phyloP scores from a whole-genome alignment of 2,329 filamentous ascomycete genomes.

The Venturia asperata region DNA sequence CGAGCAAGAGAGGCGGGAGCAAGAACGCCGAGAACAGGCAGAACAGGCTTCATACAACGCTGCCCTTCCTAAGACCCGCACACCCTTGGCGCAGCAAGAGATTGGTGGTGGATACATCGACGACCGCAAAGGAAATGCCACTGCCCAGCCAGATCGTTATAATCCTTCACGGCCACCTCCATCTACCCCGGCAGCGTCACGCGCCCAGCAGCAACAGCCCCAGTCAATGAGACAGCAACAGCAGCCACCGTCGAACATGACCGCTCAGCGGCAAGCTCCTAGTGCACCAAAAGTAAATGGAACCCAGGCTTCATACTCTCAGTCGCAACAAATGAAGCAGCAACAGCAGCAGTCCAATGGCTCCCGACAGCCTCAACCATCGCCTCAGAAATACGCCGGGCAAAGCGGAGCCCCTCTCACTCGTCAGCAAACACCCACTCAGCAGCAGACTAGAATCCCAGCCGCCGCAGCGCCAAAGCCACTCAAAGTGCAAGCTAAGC shows the following conservation, averaged over 20 bases:
- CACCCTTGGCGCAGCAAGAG: conserved; percentile 82
- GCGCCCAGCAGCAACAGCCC: conserved; percentile 22
- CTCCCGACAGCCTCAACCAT: conserved; percentile 19
- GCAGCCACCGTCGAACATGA: conserved; percentile 33
- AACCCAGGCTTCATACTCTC: conserved; percentile 18
- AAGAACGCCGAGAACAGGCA: conserved; percentile 47
- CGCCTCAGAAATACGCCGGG: conserved; percentile 15
- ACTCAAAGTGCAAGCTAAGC: conserved; percentile 44
- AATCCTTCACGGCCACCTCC: conserved; percentile 81
- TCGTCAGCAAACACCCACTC: conserved; percentile 11
- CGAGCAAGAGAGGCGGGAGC: conserved; percentile 32
- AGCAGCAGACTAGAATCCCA: conserved; percentile 19
- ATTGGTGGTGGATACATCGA: conserved; percentile 59
- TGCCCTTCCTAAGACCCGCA: conserved; percentile 72
- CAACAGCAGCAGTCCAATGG: conserved; percentile 15
- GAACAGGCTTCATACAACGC: conserved; percentile 87
- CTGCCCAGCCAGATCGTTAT: conserved; percentile 56
- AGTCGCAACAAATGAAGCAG: conserved; percentile 17
- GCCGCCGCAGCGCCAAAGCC: conserved; percentile 49
- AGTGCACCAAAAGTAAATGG: conserved; percentile 51
- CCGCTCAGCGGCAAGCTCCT: conserved; percentile 77
- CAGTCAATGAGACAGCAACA: conserved; percentile 17
- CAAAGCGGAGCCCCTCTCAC: conserved; percentile 1
- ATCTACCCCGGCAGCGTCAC: conserved; percentile 56
- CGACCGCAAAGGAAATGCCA: conserved; percentile 35